Evolutionary conservation across 169 alveolate species (phyloP).

Genomic region (Plasmodium ovale): DNA sequence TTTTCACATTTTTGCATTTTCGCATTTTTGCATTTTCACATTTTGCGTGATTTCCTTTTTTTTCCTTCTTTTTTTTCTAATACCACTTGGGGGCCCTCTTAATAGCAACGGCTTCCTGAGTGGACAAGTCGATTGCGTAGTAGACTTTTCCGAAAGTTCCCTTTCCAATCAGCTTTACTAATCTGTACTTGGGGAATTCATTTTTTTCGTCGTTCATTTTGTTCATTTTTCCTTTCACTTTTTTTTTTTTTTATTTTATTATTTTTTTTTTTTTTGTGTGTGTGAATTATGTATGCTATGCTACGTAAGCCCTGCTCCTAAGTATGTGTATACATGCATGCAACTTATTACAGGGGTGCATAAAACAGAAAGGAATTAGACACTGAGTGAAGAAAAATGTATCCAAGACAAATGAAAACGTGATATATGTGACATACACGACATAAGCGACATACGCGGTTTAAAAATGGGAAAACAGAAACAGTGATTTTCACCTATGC

Average conservation of each 20-base stretch:
- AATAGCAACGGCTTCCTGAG: slow-evolving; percentile 73
- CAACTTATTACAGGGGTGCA: neutral
- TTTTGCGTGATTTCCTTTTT: slow-evolving; percentile 1
- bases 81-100: slow-evolving; percentile 64
- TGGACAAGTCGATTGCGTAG: slow-evolving; percentile 45
- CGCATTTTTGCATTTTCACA: neutral
- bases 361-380: neutral
- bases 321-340: neutral
- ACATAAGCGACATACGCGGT: neutral
- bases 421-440: too few relatives aligned
- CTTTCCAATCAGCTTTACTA: slow-evolving; percentile 51
- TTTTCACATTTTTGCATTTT: slow-evolving; percentile 1
- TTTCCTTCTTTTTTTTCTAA: neutral
- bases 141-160: slow-evolving; percentile 75
- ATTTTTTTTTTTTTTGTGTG: neutral
- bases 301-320: neutral
- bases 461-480: neutral
- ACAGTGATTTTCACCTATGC: neutral
- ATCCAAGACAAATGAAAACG: too few relatives aligned
- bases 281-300: neutral
- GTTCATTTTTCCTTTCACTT: slow-evolving; percentile 3
- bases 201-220: slow-evolving; percentile 9
- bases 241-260: too few relatives aligned
- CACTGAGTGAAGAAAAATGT: neutral
- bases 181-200: slow-evolving; percentile 32